phyloP scores from a whole-genome alignment of 345 rosid genomes.

The Carallia pectinifolia region DNA sequence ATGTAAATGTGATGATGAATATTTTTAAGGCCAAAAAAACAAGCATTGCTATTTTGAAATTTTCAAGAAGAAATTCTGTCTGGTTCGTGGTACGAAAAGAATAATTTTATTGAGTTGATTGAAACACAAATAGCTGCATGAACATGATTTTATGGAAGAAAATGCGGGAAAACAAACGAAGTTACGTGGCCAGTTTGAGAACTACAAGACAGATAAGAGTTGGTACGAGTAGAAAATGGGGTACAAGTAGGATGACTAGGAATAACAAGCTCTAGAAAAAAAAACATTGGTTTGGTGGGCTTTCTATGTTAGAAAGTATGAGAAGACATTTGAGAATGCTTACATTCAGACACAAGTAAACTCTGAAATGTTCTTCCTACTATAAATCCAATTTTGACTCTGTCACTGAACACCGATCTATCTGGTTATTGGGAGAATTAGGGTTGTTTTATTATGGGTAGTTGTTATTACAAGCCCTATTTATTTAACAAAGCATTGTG shows the following conservation, averaged over 20 bases:
- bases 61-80: not conserved
- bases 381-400: too few relatives aligned
- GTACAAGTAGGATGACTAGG: not conserved
- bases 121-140: not conserved
- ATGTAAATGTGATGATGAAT: not conserved
- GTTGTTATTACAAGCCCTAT: too few relatives aligned
- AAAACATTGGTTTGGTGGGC: not conserved
- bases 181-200: not conserved
- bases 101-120: not conserved
- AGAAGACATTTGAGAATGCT: not conserved
- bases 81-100: not conserved
- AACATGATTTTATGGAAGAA: not conserved
- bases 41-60: not conserved
- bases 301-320: not conserved
- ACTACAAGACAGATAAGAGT: conserved; percentile 1
- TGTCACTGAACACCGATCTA: too few relatives aligned
- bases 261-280: not conserved
- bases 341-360: too few relatives aligned
- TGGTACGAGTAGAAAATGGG: not conserved
- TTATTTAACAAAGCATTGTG: too few relatives aligned
- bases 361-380: too few relatives aligned
- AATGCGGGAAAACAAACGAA: not conserved
- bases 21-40: too few relatives aligned
- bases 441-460: too few relatives aligned
- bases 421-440: too few relatives aligned